Base-by-base conservation (phyloP, 768 basidiomycete genomes). In the Neoboletus brunneissimus region DNA sequence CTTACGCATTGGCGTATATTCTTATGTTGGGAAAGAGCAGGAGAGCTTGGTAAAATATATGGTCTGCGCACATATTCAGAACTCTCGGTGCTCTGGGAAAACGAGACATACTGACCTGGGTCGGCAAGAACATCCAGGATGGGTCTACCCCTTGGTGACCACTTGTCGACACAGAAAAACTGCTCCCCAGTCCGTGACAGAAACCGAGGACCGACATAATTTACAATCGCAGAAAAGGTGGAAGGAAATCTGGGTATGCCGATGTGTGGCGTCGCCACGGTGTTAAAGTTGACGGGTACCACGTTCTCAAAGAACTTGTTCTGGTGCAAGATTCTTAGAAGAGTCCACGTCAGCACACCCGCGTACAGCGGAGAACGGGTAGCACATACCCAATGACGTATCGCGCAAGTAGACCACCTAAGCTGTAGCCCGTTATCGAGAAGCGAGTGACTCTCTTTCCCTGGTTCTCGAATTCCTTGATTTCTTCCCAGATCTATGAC, bases 1-100 rank as follows among this genome's bases (percentile, higher is more conserved):
- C 86, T 63, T 58, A 88, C 83, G 86, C 80, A 72, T 94, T 95
- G 3, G 91, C 94, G 58, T 90, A 95, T 49, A 95, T 81, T 49
- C 83, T 76, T 48, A 92, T 78, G 47, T 85, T 79, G 35, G 82
- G 73, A 67, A 96, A 96, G 38, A 76, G 72, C 0, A 76, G 54
- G 38, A 96, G 77, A 5, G 84, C 87, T 59, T 88, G 83, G 63
- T 86, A 88, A 67, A 96, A 96, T 37, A 91, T 72, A 23, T 80
- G 79, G 22, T 86, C 91, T 91, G 53, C 13, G 46, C 27, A 12
- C 38, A 32, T n/a, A 8, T 41, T 53, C 18, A 60, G 56, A 48
- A 48, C 15, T 31, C 27, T 20, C 15, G 27, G 9, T 20, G 13
- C 12, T 9, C 18, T 34, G 29, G 18, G 2, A 51, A 25, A 29